Evolutionary conservation across 106 monocot species (phyloP).

Genomic region (Apostasia ramifera): DNA sequence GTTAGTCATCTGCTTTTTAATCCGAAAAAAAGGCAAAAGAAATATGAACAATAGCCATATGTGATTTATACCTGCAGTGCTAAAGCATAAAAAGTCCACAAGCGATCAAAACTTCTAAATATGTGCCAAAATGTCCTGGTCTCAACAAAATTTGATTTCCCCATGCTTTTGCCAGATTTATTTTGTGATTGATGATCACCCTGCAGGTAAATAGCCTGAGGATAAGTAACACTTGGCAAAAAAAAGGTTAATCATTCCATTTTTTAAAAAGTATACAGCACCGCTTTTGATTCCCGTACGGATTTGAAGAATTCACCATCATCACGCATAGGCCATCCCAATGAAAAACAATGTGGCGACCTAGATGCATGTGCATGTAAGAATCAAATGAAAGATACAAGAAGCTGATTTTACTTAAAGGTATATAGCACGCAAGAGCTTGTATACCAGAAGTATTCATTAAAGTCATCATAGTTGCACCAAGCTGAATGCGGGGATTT

Average conservation of each 20-base stretch:
- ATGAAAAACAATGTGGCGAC: slow-evolving; percentile 87
- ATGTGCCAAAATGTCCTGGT: slow-evolving; percentile 98
- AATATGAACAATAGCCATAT: not conserved
- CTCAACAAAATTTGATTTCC: slow-evolving; percentile 96
- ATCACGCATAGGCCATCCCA: slow-evolving; percentile 99
- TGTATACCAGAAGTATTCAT: slow-evolving; percentile 96
- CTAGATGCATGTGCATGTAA: slow-evolving; percentile 24
- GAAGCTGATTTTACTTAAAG: not conserved
- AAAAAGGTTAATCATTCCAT: not conserved
- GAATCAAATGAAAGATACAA: not conserved
- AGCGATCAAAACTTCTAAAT: slow-evolving; percentile 95
- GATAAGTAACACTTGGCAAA: not conserved
- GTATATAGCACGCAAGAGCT: not conserved
- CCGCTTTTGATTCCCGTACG: slow-evolving; percentile 37
- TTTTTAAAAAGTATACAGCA: slow-evolving; percentile 33
- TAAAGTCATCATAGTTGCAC: slow-evolving; percentile 99
- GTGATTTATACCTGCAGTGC: slow-evolving; percentile 67
- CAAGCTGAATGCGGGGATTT: slow-evolving; percentile 83
- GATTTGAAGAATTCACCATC: slow-evolving; percentile 92
- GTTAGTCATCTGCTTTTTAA: not conserved
- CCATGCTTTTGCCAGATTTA: slow-evolving; percentile 46
- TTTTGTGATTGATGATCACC: slow-evolving; percentile 18
- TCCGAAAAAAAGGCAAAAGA: not conserved
- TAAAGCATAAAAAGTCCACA: slow-evolving; percentile 91
- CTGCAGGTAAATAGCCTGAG: slow-evolving; percentile 26